These are phyloP conservation scores for Lolium perenne DNA, from an alignment of 176 grass and related monocot genomes.

Conservation along the genomic window DNA sequence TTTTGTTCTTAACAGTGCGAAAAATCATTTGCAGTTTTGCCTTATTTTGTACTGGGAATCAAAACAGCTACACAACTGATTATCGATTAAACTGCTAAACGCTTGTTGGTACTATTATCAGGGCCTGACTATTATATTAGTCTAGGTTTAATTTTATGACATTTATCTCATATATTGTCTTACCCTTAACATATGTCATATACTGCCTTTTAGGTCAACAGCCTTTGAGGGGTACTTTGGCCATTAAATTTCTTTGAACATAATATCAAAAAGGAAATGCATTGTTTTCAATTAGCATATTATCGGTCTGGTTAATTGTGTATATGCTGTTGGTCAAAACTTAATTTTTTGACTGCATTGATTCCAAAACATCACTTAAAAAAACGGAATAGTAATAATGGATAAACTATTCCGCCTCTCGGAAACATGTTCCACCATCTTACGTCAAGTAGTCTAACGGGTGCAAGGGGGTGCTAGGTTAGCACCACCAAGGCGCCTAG, in stretches of 20 bases:
- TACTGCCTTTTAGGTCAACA: background rate
- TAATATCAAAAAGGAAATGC: background rate
- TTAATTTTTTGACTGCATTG: background rate
- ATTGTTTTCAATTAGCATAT: constrained; percentile 1
- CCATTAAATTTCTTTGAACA: background rate
- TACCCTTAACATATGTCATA: background rate
- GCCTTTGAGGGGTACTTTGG: background rate
- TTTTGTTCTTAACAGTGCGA: background rate
- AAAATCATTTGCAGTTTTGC: constrained; percentile 14
- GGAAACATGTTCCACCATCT: background rate
- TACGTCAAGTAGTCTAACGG: background rate
- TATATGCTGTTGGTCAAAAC: constrained; percentile 2
- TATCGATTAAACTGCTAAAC: constrained; percentile 5
- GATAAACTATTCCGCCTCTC: background rate
- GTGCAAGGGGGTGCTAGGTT: background rate
- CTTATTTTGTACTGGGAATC: background rate
- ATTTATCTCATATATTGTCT: constrained; percentile 14
- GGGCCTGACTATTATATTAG: background rate
- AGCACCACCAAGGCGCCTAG: background rate
- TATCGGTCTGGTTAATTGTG: background rate
- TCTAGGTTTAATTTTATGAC: constrained; percentile 18
- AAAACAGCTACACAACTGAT: background rate
- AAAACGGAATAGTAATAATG: background rate
- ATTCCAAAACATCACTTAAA: constrained; percentile 6
- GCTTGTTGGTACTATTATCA: background rate